Evolutionary conservation across 257 asterid genomes (phyloP).

Genomic region (Cinchona pubescens): DNA sequence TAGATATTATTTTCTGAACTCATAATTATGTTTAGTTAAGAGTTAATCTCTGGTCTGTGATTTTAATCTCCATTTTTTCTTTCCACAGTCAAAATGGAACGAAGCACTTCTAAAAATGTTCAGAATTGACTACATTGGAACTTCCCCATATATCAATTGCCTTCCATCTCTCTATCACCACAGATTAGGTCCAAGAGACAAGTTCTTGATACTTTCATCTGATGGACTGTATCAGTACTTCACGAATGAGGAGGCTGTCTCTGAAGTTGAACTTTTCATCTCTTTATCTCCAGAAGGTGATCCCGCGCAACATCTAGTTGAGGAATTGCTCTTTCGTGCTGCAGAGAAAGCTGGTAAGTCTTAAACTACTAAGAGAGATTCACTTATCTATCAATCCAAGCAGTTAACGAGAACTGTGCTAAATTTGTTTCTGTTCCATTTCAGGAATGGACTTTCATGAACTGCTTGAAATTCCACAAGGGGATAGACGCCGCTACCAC

Average conservation of each 20-base stretch:
- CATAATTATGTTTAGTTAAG: background rate
- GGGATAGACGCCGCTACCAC: slow-evolving; percentile 91
- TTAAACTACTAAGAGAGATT: background rate
- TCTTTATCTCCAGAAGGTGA: slow-evolving; percentile 95
- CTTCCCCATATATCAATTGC: slow-evolving; percentile 67
- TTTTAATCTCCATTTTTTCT: slow-evolving; percentile 11
- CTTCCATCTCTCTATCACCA: slow-evolving; percentile 79
- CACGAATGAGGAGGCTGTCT: slow-evolving; percentile 91
- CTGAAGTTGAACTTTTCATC: slow-evolving; percentile 79
- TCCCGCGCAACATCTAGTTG: slow-evolving; percentile 94
- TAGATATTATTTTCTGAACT: background rate
- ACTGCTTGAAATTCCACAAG: slow-evolving; percentile 90
- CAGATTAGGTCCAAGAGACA: slow-evolving; percentile 63
- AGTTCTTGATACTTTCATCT: slow-evolving; percentile 73
- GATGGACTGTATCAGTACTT: slow-evolving; percentile 96
- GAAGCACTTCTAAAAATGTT: slow-evolving; percentile 83
- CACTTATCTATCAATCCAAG: background rate
- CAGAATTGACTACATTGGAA: slow-evolving; percentile 69
- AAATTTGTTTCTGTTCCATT: slow-evolving; percentile 7
- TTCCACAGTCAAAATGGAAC: slow-evolving; percentile 88
- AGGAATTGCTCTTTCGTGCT: slow-evolving; percentile 84
- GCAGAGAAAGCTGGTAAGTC: slow-evolving; percentile 80
- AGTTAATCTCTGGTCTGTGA: background rate
- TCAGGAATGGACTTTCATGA: slow-evolving; percentile 93
- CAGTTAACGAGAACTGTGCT: background rate